Conservation (phyloP, 805 yeast species). For the Maudiozyma serrabonitensis region DNA sequence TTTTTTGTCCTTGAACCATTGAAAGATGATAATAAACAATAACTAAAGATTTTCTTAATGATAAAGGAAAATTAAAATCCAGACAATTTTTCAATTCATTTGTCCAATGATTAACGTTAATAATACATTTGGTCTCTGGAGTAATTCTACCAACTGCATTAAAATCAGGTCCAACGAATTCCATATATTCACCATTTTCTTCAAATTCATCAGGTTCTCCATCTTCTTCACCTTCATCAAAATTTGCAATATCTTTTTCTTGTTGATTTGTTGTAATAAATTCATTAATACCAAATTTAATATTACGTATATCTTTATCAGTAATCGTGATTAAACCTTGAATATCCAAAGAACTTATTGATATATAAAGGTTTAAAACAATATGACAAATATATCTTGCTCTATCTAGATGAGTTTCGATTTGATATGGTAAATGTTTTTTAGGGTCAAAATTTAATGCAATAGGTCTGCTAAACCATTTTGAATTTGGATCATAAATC, state of each 20-base stretch:
- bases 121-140: conserved; percentile 59
- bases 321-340: conserved; percentile 60
- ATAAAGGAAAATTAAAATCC: conserved; percentile 64
- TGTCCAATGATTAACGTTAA: conserved; percentile 76
- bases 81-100: conserved; percentile 73
- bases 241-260: conserved; percentile 4
- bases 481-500: conserved; percentile 28
- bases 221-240: conserved; percentile 31
- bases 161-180: conserved; percentile 30
- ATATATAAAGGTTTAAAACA: conserved; percentile 65
- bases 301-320: conserved; percentile 50
- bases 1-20: conserved; percentile 60
- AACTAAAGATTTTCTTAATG: conserved; percentile 50
- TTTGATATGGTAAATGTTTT: conserved; percentile 57
- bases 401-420: conserved; percentile 61
- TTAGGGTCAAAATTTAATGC: conserved; percentile 28
- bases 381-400: conserved; percentile 72
- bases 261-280: neutral
- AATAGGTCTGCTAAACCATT: conserved; percentile 30
- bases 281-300: conserved; percentile 19
- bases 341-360: conserved; percentile 64
- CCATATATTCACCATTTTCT: conserved; percentile 20
- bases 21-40: conserved; percentile 63
- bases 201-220: conserved; percentile 9
- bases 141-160: conserved; percentile 47